phyloP scores from a whole-genome alignment of 169 alveolate species.

The Amoebophrya sp. region DNA sequence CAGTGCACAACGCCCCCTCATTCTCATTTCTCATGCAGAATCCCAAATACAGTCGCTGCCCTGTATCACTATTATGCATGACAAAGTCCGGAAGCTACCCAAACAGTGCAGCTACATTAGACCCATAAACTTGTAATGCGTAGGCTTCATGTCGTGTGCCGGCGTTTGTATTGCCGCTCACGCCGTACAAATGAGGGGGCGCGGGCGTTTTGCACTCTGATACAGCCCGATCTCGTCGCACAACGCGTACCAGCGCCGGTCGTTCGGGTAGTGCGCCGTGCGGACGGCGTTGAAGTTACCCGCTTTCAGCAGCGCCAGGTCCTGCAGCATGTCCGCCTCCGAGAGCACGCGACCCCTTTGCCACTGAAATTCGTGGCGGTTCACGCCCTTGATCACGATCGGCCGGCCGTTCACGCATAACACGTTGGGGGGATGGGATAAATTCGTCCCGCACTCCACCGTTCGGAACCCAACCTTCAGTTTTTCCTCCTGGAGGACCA shows the following conservation, averaged over 20 bases:
- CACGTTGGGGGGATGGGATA: background rate
- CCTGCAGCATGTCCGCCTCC: background rate
- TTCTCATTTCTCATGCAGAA: too few relatives aligned
- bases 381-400: constrained; percentile 14
- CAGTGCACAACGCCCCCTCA: too few relatives aligned
- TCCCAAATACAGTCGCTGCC: too few relatives aligned
- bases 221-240: background rate
- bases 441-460: background rate
- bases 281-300: constrained; percentile 13
- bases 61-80: too few relatives aligned
- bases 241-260: background rate
- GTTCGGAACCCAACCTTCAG: background rate
- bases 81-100: too few relatives aligned
- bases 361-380: background rate
- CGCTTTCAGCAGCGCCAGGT: background rate
- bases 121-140: too few relatives aligned
- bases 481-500: too few relatives aligned
- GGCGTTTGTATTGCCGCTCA: too few relatives aligned
- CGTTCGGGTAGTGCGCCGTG: background rate
- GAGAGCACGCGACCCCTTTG: background rate
- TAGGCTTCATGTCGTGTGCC: too few relatives aligned
- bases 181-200: too few relatives aligned
- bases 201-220: too few relatives aligned
- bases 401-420: background rate
- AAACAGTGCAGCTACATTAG: too few relatives aligned